Base-by-base conservation (phyloP, 352 stramenopile species). In the Elongisporangium senticosum region DNA sequence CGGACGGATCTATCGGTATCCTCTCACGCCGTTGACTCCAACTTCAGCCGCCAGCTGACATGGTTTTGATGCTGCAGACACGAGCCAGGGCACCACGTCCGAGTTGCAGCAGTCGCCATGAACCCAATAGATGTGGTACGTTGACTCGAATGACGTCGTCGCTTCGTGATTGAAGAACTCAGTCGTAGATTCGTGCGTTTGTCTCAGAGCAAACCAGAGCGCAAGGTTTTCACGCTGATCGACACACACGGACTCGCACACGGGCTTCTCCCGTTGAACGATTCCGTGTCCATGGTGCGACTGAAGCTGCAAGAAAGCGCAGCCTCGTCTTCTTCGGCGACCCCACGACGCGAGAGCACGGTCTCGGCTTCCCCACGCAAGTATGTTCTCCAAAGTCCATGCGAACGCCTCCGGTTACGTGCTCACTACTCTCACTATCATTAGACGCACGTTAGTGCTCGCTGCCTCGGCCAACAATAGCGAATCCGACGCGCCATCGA, bases 1-100 rank as follows among this genome's bases (percentile, higher is more conserved):
- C 28, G 83, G 80, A 3, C 79, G 83, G 28, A 69, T 72, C 19
- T 92, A 90, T 52, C 39, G 74, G 83, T 89, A 23, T 51, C 8
- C 17, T 52, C 13, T 22, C 49, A 53, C 15, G 11, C 15, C 10
- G 6, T 13, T 39, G 28, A 13, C 28, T 14, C 7, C 28, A 10
- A 2, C 33, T 15, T 43, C 11, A 10, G 33, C 33, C 33, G 4
- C 8, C 4, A 15, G 33, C 33, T 43, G 33, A 43, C 33, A 17
- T 43, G 11, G 33, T 43, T 43, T 17, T 17, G 11, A 15, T 43
- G 33, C 33, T 43, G 33, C 13, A 43, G 33, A 43, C 33, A 43
- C 33, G 33, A 43, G 33, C 33, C 33, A 17, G 33, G 33, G 15
- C 33, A 43, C 33, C 33, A 43, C 17, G 88, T 86, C 49, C 72